Base-by-base conservation (phyloP, 495 filamentous ascomycete genomes). In the Aspergillus baeticus region DNA sequence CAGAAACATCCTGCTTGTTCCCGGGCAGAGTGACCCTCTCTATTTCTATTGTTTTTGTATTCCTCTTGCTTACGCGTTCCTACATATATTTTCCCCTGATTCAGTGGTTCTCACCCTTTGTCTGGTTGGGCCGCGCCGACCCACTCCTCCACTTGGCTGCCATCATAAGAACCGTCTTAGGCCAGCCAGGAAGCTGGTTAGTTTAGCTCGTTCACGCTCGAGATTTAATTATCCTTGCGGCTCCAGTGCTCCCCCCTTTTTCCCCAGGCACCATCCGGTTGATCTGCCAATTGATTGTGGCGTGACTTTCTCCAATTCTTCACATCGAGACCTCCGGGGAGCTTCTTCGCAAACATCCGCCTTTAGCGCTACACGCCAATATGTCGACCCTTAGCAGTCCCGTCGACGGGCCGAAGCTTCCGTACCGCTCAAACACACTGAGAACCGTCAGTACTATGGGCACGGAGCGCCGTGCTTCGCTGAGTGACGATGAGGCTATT, bases 401-500 rank as follows among this genome's bases (percentile, higher is more conserved):
- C 51, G 65, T 72, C 42, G 70, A 69, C 26, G 26, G 26, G 18
- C 53, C 69, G 47, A 64, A 72, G 58, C 73, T 85, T 68, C 82
- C 86, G 26, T 65, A 81, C 52, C 77, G 87, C 56, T 79, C 86
- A 54, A 72, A 64, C 14, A 85, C 85, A 13, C 66, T 78, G 45
- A 62, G 64, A 55, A 82, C 81, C 60, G 69, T 69, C 55, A 53
- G 80, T 57, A 79, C 75, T 69, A n/a, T n/a, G n/a, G 80, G 79
- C 13, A 52, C 62, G 18, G 72, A 70, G 29, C 70, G 69, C 18
- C 65, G 67, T 14, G 69, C 70, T 1, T 74, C 71, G 6, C 59
- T 68, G 55, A 76, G 73, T 47, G 80, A 81, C 10, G 84, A 86
- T 54, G 84, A 87, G 58, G 88, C 87, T 10, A 80, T 94, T 48